Percentiles rank a stretch among this genome's conserved stretches.
phyloP scores from a whole-genome alignment of 768 basidiomycete species.

The Thelephora ganbajun region DNA sequence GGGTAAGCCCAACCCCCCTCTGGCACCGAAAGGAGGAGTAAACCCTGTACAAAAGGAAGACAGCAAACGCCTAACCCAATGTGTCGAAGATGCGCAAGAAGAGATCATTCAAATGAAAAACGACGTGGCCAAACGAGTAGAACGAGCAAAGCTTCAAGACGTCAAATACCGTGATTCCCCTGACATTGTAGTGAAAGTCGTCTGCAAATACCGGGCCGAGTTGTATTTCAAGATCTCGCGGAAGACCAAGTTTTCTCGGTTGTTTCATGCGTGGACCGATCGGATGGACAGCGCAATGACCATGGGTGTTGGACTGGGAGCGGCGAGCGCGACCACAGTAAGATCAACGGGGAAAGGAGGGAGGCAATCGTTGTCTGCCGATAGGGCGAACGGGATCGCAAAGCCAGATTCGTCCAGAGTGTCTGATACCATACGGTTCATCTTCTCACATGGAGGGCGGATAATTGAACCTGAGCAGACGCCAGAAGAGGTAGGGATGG shows the following conservation, averaged over 20 bases:
- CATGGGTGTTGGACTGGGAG: conserved; percentile 3
- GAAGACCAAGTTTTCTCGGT: conserved; percentile 71
- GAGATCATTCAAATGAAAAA: conserved; percentile 77
- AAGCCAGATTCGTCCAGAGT: conserved; percentile 28
- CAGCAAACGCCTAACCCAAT: conserved; percentile 64
- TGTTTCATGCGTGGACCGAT: conserved; percentile 82
- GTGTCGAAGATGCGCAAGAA: conserved; percentile 77
- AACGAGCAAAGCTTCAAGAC: conserved; percentile 68
- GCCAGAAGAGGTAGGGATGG: conserved; percentile 77
- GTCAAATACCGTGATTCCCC: conserved; percentile 74
- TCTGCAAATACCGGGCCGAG: conserved; percentile 81
- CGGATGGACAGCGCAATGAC: conserved; percentile 47
- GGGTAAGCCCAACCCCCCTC: conserved; percentile 28
- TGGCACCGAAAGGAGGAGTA: too few relatives aligned
- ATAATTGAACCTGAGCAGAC: conserved; percentile 72
- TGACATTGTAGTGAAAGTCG: conserved; percentile 83
- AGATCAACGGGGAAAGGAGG: conserved; percentile 22
- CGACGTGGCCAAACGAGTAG: conserved; percentile 68
- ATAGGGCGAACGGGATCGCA: conserved; percentile 32
- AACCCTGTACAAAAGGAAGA: conserved; percentile 45
- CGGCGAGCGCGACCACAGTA: background rate
- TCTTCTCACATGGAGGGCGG: conserved; percentile 76
- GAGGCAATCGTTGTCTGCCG: conserved; percentile 3
- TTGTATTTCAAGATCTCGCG: conserved; percentile 89
- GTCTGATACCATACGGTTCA: conserved; percentile 44